Evolutionary conservation across 371 early-diverging fungal genomes (phyloP), one percentile per base, ranked within the genome.

Genomic region (Cokeromyces recurvatus): DNA sequence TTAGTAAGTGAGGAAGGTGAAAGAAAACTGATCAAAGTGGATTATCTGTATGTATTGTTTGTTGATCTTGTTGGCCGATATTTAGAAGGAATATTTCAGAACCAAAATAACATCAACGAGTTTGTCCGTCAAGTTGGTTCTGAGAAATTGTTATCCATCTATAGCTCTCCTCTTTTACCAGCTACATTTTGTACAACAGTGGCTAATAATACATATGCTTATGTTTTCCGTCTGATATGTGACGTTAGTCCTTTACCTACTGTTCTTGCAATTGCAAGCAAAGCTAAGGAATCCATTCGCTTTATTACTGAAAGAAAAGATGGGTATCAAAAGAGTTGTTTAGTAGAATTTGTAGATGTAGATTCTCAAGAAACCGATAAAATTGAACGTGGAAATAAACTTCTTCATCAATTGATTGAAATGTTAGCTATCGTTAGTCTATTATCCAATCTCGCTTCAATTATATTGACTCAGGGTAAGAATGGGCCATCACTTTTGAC

Each of bases 81-180:
- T 51, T 63, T 92, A 19, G 93, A 93, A 50, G 93, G 93, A 3
- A 62, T 92, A 15, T 90, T 95, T 58, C 89, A 90, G 49, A 90
- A 85, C 51, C 65, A 74, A 22, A 47, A 77, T 11, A 91, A 90
- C 51, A 78, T 80, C 27, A 74, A 79, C 22, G 89, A 89, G 15
- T 89, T 93, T 55, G 67, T 89, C 32, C 74, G 81, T 44, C 68
- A 74, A 16, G 82, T 74, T n/a, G 90, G 91, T 8, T 60, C 85
- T 8, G 75, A 81, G 31, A 57, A 81, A 14, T 48, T 94, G 4
- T 46, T 92, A 24, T 58, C 77, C 25, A 75, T 86, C 21, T 89
- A 78, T 49, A 53, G 75, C 0, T 63, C 90, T 9, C 86, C 89
- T 0, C 57, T 82, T 0, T 46, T 91, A 3, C 91, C 93, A 2